Evolutionary conservation across 2,329 filamentous ascomycete genomes (phyloP).

Genomic region (Paramyrothecium roridum): DNA sequence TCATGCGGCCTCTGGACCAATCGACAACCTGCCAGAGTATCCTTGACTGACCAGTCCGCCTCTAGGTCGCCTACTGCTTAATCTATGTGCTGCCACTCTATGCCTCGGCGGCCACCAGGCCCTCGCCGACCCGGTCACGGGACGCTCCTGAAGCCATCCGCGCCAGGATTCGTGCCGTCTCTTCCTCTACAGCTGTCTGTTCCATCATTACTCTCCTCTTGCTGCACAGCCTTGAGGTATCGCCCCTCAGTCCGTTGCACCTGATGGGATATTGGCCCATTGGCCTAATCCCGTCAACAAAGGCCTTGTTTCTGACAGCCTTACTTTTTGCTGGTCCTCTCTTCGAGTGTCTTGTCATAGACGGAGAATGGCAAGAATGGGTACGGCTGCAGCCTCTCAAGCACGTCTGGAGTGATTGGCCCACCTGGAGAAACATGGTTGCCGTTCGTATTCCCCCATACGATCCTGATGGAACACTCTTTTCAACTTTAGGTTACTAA

Average conservation of each 20-base stretch:
- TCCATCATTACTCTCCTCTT: slow-evolving; percentile 65
- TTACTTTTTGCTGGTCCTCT: slow-evolving; percentile 82
- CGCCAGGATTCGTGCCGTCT: slow-evolving; percentile 78
- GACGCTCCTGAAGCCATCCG: slow-evolving; percentile 89
- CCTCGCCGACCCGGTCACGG: slow-evolving; percentile 73
- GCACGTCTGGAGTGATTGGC: slow-evolving; percentile 69
- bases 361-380: slow-evolving; percentile 68
- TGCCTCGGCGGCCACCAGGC: slow-evolving; percentile 73
- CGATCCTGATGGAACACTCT: neutral
- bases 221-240: slow-evolving; percentile 45
- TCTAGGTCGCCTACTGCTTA: slow-evolving; percentile 71
- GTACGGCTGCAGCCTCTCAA: slow-evolving; percentile 49
- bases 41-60: neutral
- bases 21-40: neutral
- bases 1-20: neutral
- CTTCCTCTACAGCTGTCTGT: slow-evolving; percentile 68
- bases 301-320: slow-evolving; percentile 66
- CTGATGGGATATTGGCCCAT: slow-evolving; percentile 80
- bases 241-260: slow-evolving; percentile 53
- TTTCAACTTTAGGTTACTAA: neutral
- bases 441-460: slow-evolving; percentile 55
- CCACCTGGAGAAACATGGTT: slow-evolving; percentile 81
- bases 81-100: slow-evolving; percentile 92
- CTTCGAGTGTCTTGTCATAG: slow-evolving; percentile 73
- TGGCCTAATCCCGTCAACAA: slow-evolving; percentile 60